Evolutionary conservation across 2,329 filamentous ascomycete species (phyloP).

Genomic region (Fusarium sp.): DNA sequence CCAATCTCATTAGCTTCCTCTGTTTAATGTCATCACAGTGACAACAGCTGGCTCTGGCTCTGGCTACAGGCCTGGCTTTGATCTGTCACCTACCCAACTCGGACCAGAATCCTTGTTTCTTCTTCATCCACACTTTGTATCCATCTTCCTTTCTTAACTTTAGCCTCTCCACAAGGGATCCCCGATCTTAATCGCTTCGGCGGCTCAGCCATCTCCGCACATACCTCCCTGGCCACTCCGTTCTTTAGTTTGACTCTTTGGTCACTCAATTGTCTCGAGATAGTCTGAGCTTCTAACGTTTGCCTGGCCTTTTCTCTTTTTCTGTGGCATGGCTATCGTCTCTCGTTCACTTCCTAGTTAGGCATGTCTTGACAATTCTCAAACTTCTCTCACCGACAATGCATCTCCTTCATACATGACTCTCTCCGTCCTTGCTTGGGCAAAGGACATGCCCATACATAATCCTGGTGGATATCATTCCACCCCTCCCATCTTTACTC

Average conservation of each 20-base stretch:
- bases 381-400: background rate
- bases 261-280: conserved; percentile 27
- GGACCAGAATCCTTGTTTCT: conserved; percentile 34
- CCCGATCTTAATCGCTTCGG: conserved; percentile 32
- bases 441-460: conserved; percentile 28
- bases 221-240: conserved; percentile 9
- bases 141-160: conserved; percentile 13
- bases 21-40: conserved; percentile 10
- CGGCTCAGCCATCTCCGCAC: conserved; percentile 36
- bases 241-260: conserved; percentile 11
- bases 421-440: conserved; percentile 2
- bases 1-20: conserved; percentile 21
- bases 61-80: conserved; percentile 7
- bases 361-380: background rate
- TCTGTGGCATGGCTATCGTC: conserved; percentile 23
- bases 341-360: background rate
- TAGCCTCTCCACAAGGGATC: conserved; percentile 33
- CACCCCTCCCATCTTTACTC: conserved; percentile 29
- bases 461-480: conserved; percentile 32
- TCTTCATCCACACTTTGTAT: conserved; percentile 36
- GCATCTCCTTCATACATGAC: conserved; percentile 7
- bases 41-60: conserved; percentile 6
- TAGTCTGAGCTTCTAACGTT: conserved; percentile 23
- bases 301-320: background rate
- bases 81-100: conserved; percentile 32